Conservation (phyloP, 257 asterid genomes). For the Forsythia suspensa region DNA sequence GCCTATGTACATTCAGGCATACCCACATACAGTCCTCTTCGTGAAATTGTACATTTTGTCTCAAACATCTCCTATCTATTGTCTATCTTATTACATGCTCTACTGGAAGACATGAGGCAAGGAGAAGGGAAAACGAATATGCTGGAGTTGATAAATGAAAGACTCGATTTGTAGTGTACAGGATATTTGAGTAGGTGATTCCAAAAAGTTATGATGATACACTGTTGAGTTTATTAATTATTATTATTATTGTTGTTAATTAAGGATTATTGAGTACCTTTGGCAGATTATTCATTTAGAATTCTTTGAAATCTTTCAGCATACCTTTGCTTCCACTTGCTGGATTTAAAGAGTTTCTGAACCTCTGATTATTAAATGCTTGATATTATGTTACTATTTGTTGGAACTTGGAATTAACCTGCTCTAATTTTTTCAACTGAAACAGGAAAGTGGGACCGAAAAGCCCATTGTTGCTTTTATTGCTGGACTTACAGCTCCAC, state of each 20-base stretch:
- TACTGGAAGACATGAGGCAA: neutral
- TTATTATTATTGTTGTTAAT: neutral
- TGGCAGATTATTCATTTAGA: neutral
- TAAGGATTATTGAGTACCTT: neutral
- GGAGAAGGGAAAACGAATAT: too few relatives aligned
- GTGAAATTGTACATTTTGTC: neutral
- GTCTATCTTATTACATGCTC: neutral
- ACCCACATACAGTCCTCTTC: neutral
- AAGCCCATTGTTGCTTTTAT: conserved; percentile 93
- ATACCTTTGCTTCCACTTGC: neutral
- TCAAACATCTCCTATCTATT: too few relatives aligned
- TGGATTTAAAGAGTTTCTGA: conserved; percentile 4
- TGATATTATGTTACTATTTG: conserved; percentile 8
- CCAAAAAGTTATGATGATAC: neutral
- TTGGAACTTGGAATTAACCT: neutral
- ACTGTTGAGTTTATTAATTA: neutral
- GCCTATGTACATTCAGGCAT: neutral
- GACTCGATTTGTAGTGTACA: neutral
- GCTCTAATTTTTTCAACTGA: conserved; percentile 8
- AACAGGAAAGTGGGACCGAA: conserved; percentile 90
- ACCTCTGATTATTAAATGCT: conserved; percentile 6
- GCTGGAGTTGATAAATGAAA: neutral
- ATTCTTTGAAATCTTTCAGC: conserved; percentile 3
- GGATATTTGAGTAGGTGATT: neutral
- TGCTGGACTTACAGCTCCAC: conserved; percentile 99